These are phyloP conservation scores for Zymoseptoria tritici DNA, from an alignment of 2,329 filamentous ascomycete genomes.

Conservation along the genomic window DNA sequence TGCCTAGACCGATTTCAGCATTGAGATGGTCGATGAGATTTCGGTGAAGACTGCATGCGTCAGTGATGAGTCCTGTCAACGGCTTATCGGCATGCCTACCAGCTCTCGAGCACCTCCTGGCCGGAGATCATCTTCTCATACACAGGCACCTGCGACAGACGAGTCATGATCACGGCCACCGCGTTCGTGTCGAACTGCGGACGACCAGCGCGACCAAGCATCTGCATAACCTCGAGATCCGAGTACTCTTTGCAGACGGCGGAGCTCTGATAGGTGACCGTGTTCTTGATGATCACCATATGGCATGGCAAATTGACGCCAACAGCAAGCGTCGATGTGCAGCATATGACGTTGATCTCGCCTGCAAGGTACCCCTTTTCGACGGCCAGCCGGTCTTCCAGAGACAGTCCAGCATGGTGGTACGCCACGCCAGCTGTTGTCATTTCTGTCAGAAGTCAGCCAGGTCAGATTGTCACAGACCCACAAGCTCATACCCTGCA, in stretches of 20 bases:
- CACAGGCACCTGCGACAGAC: constrained; percentile 52
- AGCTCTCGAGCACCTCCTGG: constrained; percentile 67
- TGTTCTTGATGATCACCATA: constrained; percentile 70
- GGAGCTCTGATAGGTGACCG: constrained; percentile 52
- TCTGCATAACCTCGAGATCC: constrained; percentile 82
- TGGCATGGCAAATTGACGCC: constrained; percentile 66
- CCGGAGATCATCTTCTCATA: constrained; percentile 71
- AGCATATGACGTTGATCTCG: constrained; percentile 74
- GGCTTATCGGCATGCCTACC: constrained; percentile 27
- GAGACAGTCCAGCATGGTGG: constrained; percentile 70
- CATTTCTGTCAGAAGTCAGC: constrained; percentile 33
- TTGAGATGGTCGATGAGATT: constrained; percentile 80
- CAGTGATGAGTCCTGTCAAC: constrained; percentile 2
- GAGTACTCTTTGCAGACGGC: constrained; percentile 57
- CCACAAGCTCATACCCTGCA: constrained; percentile 43
- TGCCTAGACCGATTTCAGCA: constrained; percentile 71
- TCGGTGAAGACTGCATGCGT: constrained; percentile 54
- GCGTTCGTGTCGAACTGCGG: constrained; percentile 76
- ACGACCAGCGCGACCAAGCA: constrained; percentile 76
- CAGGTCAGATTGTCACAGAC: neutral
- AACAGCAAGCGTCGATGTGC: constrained; percentile 76
- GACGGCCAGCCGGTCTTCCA: constrained; percentile 55
- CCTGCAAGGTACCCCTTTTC: constrained; percentile 63
- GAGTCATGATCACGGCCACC: constrained; percentile 72
- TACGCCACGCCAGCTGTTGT: constrained; percentile 61